Evolutionary conservation across 23 red algal genomes (phyloP), one percentile per base, ranked within the genome.

Genomic region (Pyropia haitanensis): DNA sequence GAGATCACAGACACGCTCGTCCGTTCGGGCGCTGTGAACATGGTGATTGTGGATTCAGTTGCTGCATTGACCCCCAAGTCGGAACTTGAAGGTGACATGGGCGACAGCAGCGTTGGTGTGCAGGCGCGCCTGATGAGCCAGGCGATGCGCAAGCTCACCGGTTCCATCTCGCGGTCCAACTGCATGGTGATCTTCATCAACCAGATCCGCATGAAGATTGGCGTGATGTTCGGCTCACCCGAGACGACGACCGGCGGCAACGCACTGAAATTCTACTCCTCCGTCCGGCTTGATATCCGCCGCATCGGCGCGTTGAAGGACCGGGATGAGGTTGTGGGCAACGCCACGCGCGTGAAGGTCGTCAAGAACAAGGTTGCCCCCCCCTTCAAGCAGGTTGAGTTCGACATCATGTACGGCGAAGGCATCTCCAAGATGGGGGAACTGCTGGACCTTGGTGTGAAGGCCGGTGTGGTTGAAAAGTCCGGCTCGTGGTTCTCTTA

Each of bases 301-400:
- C 60, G 74, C 13, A 79, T 27, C 29, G 74, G 58, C 13, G 58
- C 74, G 2, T 19, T 79, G 9, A 79, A 79, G 60, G 74, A 79
- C 34, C 21, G 46, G 20, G 14, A 27, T 69, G 51, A 49, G 27
- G 58, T 70, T 25, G 62, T 79, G 13, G 67, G 67, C 16, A 71
- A 55, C 2, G 29, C 29, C 9, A 57, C 49, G 15, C 52, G 58
- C 21, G 74, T 79, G 24, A 79, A 79, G 58, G 27, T 79, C 33
- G 74, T 56, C 60, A 79, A 79, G 20, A 79, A 79, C 66, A 79
- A 79, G 62, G 53, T 79, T 39, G 74, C 74, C 58, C 74, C 74
- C 25, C 74, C 74, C 13, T 79, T 79, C 58, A 23, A 54, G 44
- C 50, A 57, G 16, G 63, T 52, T 3, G 58, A 62, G 58, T 18